phyloP scores from a whole-genome alignment of 192 early-diverging fungal genomes.

The Coemansia sp. region DNA sequence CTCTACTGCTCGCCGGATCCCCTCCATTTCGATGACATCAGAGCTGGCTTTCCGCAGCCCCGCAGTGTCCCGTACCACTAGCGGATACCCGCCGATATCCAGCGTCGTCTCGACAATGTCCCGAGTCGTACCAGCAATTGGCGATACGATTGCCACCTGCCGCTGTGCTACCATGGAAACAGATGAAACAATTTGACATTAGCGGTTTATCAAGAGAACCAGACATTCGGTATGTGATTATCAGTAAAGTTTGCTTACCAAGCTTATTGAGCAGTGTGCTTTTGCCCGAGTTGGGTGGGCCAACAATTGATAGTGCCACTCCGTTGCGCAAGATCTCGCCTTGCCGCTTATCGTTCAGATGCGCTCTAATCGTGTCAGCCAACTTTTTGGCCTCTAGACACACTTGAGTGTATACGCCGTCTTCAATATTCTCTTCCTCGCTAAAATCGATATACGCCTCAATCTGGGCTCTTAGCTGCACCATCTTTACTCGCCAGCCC shows the following conservation, averaged over 20 bases:
- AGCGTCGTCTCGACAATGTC: constrained; percentile 73
- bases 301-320: constrained; percentile 68
- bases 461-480: constrained; percentile 60
- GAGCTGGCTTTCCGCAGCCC: constrained; percentile 58
- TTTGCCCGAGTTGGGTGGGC: constrained; percentile 79
- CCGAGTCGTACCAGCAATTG: constrained; percentile 72
- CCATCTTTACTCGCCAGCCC: constrained; percentile 60
- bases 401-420: constrained; percentile 52
- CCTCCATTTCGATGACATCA: constrained; percentile 69
- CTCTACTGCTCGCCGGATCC: constrained; percentile 62
- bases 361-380: constrained; percentile 26
- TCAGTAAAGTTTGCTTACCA: constrained; percentile 36
- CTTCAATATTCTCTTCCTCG: constrained; percentile 79
- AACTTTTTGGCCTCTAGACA: constrained; percentile 4
- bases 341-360: constrained; percentile 62
- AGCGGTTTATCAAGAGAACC: not conserved
- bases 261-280: constrained; percentile 69
- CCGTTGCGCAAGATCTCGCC: constrained; percentile 75
- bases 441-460: constrained; percentile 79
- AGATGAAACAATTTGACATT: not conserved
- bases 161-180: constrained; percentile 53
- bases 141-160: constrained; percentile 74
- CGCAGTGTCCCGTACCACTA: constrained; percentile 73
- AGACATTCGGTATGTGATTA: no score
- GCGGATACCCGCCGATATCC: constrained; percentile 73